Evolutionary conservation across 2,329 filamentous ascomycete species (phyloP), one percentile per base, ranked within the genome.

Genomic region (Trichoderma semiorbis): DNA sequence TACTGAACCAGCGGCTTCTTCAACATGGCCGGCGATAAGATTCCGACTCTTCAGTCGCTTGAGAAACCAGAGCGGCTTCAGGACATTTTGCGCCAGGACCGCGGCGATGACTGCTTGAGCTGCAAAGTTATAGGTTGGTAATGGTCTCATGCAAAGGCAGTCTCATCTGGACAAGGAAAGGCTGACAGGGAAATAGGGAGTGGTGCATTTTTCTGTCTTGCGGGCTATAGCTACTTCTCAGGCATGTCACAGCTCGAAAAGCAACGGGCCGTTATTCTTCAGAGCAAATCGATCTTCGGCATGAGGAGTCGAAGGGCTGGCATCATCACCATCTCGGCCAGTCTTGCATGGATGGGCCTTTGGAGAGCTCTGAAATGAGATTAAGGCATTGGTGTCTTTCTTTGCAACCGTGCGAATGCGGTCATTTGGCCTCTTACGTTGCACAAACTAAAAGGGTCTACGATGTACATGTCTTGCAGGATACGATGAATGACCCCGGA

Each of bases 151-250:
- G 28, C 8, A 7, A 24, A 1, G 4, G 28, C 53, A 70, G 63
- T 24, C 39, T 55, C 34, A 14, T 2, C 7, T n/a, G 36, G 16
- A 24, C 11, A 28, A 24, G 7, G 18, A 32, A 32, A 16, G 28
- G 28, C 63, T 39, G 30, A 67, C 24, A 57, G 26, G 43, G 28
- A 14, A 26, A 70, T 76, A 95, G 93, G 93, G 58, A 91, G 92
- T 77, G 87, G 90, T 50, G 91, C 92, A 1, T 94, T 96, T 74
- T 84, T 93, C 70, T 92, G 91, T 1, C 88, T 95, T 18, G 93
- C 90, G 4, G 90, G 86, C 1, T 96, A 95, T 82, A 94, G 90
- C 80, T 95, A 94, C 82, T 84, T 90, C 73, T 92, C 91, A 3
- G 93, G 93, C 72, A 91, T 90, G 81, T 84, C 85, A 65, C 92